Percentiles rank a stretch among this genome's conserved stretches.
Evolutionary conservation across 306 rosid species (phyloP).

Genomic region (Acacia confusa): DNA sequence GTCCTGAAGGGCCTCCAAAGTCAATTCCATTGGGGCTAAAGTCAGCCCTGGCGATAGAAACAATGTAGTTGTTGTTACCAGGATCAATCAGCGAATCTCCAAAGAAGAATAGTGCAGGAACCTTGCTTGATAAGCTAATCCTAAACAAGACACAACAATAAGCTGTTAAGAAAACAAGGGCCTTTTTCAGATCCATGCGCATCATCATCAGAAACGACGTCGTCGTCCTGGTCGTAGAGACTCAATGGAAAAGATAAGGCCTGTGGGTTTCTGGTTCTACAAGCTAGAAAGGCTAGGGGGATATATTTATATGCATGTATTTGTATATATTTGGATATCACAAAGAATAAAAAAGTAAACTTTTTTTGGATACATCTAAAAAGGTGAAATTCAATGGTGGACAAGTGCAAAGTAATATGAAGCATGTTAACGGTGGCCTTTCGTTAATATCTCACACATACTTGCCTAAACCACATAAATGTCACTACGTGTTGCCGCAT

Average conservation of each 20-base stretch:
- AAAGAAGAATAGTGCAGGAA: constrained; percentile 57
- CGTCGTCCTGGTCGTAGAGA: neutral
- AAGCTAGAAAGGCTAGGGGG: too few relatives aligned
- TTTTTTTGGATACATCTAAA: too few relatives aligned
- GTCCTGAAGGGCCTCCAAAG: constrained; percentile 66
- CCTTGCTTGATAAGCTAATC: constrained; percentile 31
- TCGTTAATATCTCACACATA: neutral
- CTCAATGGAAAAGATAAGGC: too few relatives aligned
- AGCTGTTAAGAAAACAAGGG: neutral
- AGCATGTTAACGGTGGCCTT: neutral
- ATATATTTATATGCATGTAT: too few relatives aligned
- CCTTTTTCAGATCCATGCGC: constrained; percentile 7
- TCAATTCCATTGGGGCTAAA: constrained; percentile 58
- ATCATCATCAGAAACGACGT: constrained; percentile 26
- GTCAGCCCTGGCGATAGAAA: constrained; percentile 54
- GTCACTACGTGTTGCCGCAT: neutral
- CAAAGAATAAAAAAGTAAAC: too few relatives aligned
- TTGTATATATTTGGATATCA: too few relatives aligned
- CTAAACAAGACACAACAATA: constrained; percentile 10
- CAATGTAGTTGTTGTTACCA: constrained; percentile 68
- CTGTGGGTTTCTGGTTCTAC: too few relatives aligned
- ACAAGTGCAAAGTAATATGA: too few relatives aligned
- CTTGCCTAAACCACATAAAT: neutral
- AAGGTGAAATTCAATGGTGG: too few relatives aligned
- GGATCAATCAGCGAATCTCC: constrained; percentile 73